Conservation (phyloP, 2,329 filamentous ascomycete genomes). For the Cercospora sp. region DNA sequence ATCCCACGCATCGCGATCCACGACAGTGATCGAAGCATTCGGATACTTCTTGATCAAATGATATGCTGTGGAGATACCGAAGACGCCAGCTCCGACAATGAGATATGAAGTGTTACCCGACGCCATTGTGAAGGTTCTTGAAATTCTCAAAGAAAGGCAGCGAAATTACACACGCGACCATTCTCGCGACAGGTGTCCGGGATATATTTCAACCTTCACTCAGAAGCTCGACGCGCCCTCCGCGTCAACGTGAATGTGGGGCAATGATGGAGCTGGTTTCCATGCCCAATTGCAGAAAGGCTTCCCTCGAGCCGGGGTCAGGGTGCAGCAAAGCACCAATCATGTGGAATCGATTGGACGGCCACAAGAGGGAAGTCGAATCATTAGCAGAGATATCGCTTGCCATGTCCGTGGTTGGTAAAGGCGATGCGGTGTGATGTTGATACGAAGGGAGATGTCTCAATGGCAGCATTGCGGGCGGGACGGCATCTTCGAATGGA, state of each 20-base stretch:
- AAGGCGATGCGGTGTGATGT: neutral
- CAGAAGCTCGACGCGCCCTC: slow-evolving; percentile 2
- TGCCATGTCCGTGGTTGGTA: slow-evolving; percentile 6
- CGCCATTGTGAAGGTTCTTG: slow-evolving; percentile 5
- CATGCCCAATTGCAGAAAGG: slow-evolving; percentile 17
- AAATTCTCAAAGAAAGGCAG: neutral
- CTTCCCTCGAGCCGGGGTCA: slow-evolving; percentile 3
- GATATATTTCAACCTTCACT: slow-evolving; percentile 2
- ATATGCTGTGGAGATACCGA: slow-evolving; percentile 63
- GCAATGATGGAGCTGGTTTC: slow-evolving; percentile 14
- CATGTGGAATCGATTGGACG: neutral
- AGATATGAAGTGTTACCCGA: slow-evolving; percentile 32
- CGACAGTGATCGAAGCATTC: slow-evolving; percentile 43
- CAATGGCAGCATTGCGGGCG: slow-evolving; percentile 7
- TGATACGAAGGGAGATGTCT: neutral
- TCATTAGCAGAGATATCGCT: slow-evolving; percentile 8
- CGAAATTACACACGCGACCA: slow-evolving; percentile 4
- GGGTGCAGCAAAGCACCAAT: slow-evolving; percentile 2
- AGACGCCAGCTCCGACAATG: slow-evolving; percentile 42
- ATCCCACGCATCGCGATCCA: slow-evolving; percentile 42
- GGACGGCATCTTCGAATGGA: neutral
- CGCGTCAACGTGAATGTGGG: slow-evolving; percentile 12
- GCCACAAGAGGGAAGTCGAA: slow-evolving; percentile 9
- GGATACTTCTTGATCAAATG: slow-evolving; percentile 43
- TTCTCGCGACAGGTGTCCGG: neutral